These are phyloP conservation scores for Pleodorina starrii DNA, from an alignment of 139 green algal genomes.

Conservation along the genomic window DNA sequence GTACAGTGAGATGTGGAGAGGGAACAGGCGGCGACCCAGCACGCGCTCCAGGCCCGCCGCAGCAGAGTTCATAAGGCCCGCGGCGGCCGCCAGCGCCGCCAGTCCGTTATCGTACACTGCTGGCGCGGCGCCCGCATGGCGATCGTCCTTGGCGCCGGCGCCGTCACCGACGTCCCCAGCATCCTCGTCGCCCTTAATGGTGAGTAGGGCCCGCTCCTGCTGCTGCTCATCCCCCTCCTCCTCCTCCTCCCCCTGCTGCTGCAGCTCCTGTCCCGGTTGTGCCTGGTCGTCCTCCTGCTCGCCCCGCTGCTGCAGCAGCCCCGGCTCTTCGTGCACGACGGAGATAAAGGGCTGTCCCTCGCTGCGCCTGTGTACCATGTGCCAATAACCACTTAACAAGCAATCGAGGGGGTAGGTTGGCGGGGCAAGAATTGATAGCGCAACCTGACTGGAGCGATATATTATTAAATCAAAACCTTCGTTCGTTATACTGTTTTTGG, in stretches of 20 bases:
- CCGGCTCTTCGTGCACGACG: background rate
- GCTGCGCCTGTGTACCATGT: conserved; percentile 32
- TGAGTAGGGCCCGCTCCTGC: too few species aligned
- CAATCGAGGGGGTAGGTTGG: too few species aligned
- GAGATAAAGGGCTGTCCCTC: conserved; percentile 26
- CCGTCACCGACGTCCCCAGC: background rate
- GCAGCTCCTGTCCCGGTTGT: background rate
- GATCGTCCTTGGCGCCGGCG: too few species aligned
- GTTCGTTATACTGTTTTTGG: too few species aligned
- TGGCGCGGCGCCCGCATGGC: too few species aligned
- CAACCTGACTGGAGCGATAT: too few species aligned
- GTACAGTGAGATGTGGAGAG: background rate
- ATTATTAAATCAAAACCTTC: too few species aligned
- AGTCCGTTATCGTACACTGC: background rate
- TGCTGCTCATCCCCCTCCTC: background rate
- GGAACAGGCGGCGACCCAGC: conserved; percentile 27
- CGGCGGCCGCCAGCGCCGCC: background rate
- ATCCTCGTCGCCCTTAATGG: too few species aligned
- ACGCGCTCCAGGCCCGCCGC: background rate
- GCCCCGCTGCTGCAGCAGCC: background rate
- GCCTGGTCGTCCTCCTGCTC: background rate
- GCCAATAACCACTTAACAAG: too few species aligned
- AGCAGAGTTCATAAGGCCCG: background rate
- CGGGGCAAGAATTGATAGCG: too few species aligned
- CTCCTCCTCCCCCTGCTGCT: background rate